These are phyloP conservation scores for Pseudopyrenochaeta lycopersici DNA, from an alignment of 2,329 filamentous ascomycete species.

Conservation along the genomic window DNA sequence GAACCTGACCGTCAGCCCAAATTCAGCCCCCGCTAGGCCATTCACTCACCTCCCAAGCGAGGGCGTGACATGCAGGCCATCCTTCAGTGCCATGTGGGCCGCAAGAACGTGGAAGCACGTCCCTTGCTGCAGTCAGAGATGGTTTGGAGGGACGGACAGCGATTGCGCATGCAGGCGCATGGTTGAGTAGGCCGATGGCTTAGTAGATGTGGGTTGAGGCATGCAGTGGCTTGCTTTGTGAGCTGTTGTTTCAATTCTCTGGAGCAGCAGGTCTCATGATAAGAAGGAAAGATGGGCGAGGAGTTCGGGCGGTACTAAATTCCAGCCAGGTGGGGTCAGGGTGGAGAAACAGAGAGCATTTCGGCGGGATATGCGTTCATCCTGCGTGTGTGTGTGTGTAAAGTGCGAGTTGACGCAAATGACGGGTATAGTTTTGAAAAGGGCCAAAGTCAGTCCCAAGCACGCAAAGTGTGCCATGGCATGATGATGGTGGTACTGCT, in stretches of 20 bases:
- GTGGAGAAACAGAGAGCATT: not conserved
- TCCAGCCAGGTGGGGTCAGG: not conserved
- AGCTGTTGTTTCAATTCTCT: not conserved
- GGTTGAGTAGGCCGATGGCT: slow-evolving; percentile 1
- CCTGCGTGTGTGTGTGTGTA: too few relatives aligned
- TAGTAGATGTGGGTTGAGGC: not conserved
- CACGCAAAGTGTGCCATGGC: too few relatives aligned
- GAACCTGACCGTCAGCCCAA: not conserved
- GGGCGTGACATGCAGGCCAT: slow-evolving; percentile 1
- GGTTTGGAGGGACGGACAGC: slow-evolving; percentile 7
- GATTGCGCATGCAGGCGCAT: slow-evolving; percentile 1
- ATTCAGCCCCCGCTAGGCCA: not conserved
- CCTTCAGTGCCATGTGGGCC: slow-evolving; percentile 22
- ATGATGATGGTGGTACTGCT: too few relatives aligned
- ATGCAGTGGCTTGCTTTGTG: not conserved
- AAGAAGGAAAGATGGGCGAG: not conserved
- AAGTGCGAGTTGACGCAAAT: not conserved
- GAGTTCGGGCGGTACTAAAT: not conserved
- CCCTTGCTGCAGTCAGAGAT: slow-evolving; percentile 1
- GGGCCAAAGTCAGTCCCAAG: too few relatives aligned
- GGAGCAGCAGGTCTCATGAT: not conserved
- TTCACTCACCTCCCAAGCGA: not conserved
- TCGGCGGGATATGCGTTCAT: not conserved
- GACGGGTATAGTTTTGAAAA: not conserved
- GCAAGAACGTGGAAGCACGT: slow-evolving; percentile 16